A percentile compares a stretch with the other conserved stretches of the same genome.
phyloP scores from a whole-genome alignment of 108 stramenopile genomes.

The Fragilariopsis cylindrus region DNA sequence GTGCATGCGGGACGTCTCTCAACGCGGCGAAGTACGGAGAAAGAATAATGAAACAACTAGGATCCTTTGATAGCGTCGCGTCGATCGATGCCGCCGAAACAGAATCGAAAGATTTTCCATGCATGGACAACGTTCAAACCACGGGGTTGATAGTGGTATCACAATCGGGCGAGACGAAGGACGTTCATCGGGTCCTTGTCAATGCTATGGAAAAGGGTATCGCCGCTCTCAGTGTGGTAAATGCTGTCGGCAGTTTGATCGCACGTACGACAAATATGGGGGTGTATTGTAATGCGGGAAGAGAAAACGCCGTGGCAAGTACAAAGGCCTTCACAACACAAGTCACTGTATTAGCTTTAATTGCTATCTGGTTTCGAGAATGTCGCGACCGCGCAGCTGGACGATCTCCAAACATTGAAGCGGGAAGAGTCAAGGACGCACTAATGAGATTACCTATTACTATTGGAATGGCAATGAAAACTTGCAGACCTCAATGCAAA shows the following conservation, averaged over 20 bases:
- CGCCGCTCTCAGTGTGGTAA: conserved; percentile 92
- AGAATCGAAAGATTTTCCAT: conserved; percentile 83
- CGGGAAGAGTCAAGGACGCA: conserved; percentile 73
- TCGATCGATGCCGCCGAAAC: conserved; percentile 94
- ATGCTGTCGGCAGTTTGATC: conserved; percentile 96
- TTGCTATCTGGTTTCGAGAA: conserved; percentile 96
- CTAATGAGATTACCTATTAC: conserved; percentile 96
- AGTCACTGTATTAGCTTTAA: conserved; percentile 95
- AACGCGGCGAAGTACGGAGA: conserved; percentile 96
- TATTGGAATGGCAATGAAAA: conserved; percentile 96
- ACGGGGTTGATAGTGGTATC: conserved; percentile 93
- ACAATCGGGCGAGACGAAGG: conserved; percentile 98
- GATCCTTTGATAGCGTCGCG: conserved; percentile 87
- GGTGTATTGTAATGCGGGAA: conserved; percentile 98
- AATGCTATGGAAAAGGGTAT: conserved; percentile 85
- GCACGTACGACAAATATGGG: conserved; percentile 96
- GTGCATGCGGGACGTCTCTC: conserved; percentile 96
- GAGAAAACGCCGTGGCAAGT: conserved; percentile 99
- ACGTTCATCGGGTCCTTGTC: conserved; percentile 90
- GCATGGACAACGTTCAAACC: conserved; percentile 36
- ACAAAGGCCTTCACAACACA: conserved; percentile 99
- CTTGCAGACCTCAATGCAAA: conserved; percentile 77
- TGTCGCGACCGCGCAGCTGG: conserved; percentile 72
- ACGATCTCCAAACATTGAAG: conserved; percentile 48
- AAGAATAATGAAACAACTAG: conserved; percentile 97